Evolutionary conservation across 768 basidiomycete species (phyloP), one percentile per base, ranked within the genome.

Genomic region (Kockovaella imperatae): DNA sequence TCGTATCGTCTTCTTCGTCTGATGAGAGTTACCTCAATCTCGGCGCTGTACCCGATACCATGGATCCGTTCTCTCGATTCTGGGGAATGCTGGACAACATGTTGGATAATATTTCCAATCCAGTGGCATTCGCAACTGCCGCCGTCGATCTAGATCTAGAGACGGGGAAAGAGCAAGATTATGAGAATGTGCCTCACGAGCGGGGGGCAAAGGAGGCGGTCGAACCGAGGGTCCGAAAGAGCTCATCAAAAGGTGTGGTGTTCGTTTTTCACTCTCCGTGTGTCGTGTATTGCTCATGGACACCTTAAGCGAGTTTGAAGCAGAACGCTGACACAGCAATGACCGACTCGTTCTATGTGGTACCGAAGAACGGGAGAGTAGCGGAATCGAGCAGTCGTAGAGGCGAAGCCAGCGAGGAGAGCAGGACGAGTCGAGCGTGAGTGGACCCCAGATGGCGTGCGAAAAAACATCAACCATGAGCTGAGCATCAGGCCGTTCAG

Each of bases 71-170:
- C 50, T 56, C 49, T 8, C 21, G 64, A 35, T 71, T 71, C 50
- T 71, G 69, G 69, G 64, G 65, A 15, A 62, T 64, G 48, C 42
- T 71, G 13, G 67, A 71, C 32, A 64, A 59, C 18, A 62, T 63
- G 47, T 42, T 71, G 36, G 63, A 68, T 15, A 56, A 63, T 34
- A 59, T 69, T 11, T 50, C 52, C n/a, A 64, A 64, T 44, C 69
- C 69, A 15, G 64, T 69, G 2, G 60, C 58, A 14, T 69, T 71
- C 36, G 64, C 67, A 21, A 54, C 54, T 45, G 55, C 56, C n/a
- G 57, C 64, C 2, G 24, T 67, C 40, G 58, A n/a, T n/a, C n/a
- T n/a, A n/a, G n/a, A n/a, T n/a, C n/a, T n/a, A n/a, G 52, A 30
- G 23, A 50, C n/a, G 32, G 25, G n/a, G 8, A 4, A 20, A 7